Percentiles rank a stretch among this genome's conserved stretches.
phyloP scores from a whole-genome alignment of 2,329 filamentous ascomycete genomes.

The Trichoderma oligosporum region DNA sequence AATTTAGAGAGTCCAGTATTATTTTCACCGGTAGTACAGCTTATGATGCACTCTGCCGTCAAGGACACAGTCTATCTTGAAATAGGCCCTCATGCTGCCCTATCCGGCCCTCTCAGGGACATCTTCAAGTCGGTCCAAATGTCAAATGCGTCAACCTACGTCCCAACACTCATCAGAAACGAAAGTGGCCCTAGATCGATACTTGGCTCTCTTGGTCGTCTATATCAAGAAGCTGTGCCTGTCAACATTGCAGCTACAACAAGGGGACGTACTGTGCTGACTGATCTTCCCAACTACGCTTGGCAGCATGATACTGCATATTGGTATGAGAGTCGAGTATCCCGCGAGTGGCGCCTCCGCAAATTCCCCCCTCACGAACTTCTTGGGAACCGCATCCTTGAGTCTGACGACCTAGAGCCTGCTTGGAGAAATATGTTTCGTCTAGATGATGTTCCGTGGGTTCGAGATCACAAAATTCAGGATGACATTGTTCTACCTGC shows the following conservation, averaged over 20 bases:
- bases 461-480: constrained; percentile 42
- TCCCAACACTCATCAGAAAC: constrained; percentile 23
- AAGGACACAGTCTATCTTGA: constrained; percentile 23
- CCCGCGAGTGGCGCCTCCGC: constrained; percentile 26
- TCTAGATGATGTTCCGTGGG: constrained; percentile 40
- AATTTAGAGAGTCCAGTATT: constrained; percentile 21
- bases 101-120: constrained; percentile 27
- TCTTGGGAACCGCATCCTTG: constrained; percentile 29
- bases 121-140: constrained; percentile 19
- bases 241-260: constrained; percentile 18
- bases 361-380: constrained; percentile 29
- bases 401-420: constrained; percentile 33
- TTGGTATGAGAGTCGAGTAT: constrained; percentile 26
- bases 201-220: constrained; percentile 20
- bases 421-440: constrained; percentile 40
- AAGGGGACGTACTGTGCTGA: constrained; percentile 28
- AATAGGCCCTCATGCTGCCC: constrained; percentile 28
- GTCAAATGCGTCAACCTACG: constrained; percentile 17
- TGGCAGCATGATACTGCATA: constrained; percentile 25
- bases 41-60: constrained; percentile 14
- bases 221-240: constrained; percentile 20
- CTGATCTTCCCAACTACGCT: constrained; percentile 32
- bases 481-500: constrained; percentile 40
- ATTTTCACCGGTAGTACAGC: constrained; percentile 17
- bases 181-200: constrained; percentile 18